A percentile compares a stretch with the other conserved stretches of the same genome.
phyloP scores from a whole-genome alignment of 441 rosid species.

The Populus hybrid region DNA sequence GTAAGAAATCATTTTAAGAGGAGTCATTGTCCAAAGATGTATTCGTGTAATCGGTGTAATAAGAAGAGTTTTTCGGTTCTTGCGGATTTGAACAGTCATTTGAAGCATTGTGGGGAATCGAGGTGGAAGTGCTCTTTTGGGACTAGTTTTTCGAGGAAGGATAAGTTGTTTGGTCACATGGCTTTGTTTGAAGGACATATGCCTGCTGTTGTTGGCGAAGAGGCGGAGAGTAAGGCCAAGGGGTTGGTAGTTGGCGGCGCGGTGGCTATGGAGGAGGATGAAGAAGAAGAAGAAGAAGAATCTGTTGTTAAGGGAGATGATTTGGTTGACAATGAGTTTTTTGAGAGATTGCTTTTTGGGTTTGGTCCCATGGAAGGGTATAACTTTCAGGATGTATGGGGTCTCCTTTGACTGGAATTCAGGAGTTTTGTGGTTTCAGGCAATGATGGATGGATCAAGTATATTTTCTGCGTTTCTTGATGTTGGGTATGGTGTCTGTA shows the following conservation, averaged over 20 bases:
- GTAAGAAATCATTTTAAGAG: slow-evolving; percentile 70
- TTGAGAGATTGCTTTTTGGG: slow-evolving; percentile 47
- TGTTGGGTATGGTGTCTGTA: background rate
- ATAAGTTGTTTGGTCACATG: slow-evolving; percentile 64
- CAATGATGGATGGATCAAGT: background rate
- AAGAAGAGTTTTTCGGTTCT: slow-evolving; percentile 57
- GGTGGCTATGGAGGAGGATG: slow-evolving; percentile 14
- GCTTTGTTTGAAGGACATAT: slow-evolving; percentile 68
- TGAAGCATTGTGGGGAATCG: slow-evolving; percentile 57
- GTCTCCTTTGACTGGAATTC: slow-evolving; percentile 12
- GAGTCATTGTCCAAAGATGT: slow-evolving; percentile 72
- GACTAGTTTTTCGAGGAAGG: slow-evolving; percentile 62
- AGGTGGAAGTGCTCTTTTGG: slow-evolving; percentile 66
- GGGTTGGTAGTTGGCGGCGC: background rate
- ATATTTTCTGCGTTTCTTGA: background rate
- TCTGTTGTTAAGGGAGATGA: slow-evolving; percentile 8
- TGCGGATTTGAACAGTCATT: slow-evolving; percentile 58
- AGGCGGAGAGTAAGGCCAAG: slow-evolving; percentile 22
- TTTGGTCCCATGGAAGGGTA: slow-evolving; percentile 38
- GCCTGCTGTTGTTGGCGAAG: slow-evolving; percentile 39
- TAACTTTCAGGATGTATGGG: slow-evolving; percentile 38
- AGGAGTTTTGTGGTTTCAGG: slow-evolving; percentile 12
- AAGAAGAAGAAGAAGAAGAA: slow-evolving; percentile 18
- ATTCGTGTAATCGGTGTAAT: slow-evolving; percentile 50
- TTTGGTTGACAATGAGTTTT: slow-evolving; percentile 23